Conservation (phyloP, 106 monocot species). For the Phalaenopsis equestris region DNA sequence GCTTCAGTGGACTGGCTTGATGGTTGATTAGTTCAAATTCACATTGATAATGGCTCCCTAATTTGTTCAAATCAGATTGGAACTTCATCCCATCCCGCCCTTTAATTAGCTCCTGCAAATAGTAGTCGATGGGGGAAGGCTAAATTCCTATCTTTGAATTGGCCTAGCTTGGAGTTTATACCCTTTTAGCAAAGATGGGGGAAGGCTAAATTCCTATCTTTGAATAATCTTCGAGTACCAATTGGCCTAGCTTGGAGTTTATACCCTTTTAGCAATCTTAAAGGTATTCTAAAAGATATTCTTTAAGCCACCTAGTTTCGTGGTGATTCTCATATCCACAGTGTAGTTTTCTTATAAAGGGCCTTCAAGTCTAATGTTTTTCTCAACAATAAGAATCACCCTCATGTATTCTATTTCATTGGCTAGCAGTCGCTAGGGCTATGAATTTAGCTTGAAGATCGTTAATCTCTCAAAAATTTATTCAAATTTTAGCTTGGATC, state of each 20-base stretch:
- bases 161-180: neutral
- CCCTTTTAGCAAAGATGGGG: neutral
- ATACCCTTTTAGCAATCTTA: neutral
- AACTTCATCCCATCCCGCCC: neutral
- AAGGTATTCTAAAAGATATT: too few relatives aligned
- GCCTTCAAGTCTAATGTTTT: neutral
- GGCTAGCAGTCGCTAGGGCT: neutral
- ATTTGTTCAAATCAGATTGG: neutral
- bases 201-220: neutral
- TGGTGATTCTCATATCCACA: neutral
- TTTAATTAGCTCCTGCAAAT: neutral
- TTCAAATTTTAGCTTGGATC: too few relatives aligned
- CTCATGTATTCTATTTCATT: neutral
- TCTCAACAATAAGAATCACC: neutral
- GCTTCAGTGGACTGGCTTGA: too few relatives aligned
- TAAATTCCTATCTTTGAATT: neutral
- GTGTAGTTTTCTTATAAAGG: neutral
- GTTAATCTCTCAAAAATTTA: too few relatives aligned
- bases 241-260: neutral
- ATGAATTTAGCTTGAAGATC: too few relatives aligned
- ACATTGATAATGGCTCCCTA: neutral
- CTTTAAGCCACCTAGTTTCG: neutral
- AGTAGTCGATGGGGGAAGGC: neutral
- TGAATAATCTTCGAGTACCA: too few relatives aligned
- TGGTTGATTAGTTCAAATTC: too few relatives aligned